Evolutionary conservation across 306 rosid genomes (phyloP).

Genomic region (Potentilla sterilis): DNA sequence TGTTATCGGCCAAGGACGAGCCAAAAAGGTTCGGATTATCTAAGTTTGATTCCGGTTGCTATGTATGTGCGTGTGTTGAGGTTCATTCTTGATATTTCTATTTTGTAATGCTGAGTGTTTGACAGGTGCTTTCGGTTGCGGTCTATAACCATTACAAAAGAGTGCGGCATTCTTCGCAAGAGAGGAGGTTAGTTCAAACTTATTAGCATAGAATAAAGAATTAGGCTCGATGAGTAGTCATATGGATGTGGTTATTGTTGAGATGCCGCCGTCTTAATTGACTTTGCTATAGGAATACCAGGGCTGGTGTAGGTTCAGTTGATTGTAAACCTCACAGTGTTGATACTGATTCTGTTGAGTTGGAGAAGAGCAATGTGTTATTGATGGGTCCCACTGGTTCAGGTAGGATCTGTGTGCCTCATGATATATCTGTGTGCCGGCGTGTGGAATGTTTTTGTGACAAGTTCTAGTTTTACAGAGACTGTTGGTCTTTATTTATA

Average conservation of each 20-base stretch:
- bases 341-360: conserved; percentile 47
- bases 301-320: conserved; percentile 18
- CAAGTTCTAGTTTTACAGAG: not conserved
- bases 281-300: conserved; percentile 14
- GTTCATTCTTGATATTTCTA: not conserved
- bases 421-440: not conserved
- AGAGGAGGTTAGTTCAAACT: conserved; percentile 30
- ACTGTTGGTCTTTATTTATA: conserved; percentile 15
- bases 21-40: conserved; percentile 40
- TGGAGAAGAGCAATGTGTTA: conserved; percentile 65
- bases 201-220: not conserved
- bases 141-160: conserved; percentile 74
- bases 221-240: not conserved
- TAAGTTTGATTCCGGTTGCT: too few species aligned
- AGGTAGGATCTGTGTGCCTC: conserved; percentile 30
- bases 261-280: conserved; percentile 18
- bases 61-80: too few species aligned
- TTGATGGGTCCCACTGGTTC: conserved; percentile 78
- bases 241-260: not conserved
- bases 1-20: conserved; percentile 56
- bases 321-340: conserved; percentile 24
- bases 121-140: conserved; percentile 74
- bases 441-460: not conserved
- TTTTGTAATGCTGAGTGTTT: not conserved
- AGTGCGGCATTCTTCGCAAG: conserved; percentile 38